These are phyloP conservation scores for Daldinia eschscholtzii DNA, from an alignment of 2,329 filamentous ascomycete species.

Conservation along the genomic window DNA sequence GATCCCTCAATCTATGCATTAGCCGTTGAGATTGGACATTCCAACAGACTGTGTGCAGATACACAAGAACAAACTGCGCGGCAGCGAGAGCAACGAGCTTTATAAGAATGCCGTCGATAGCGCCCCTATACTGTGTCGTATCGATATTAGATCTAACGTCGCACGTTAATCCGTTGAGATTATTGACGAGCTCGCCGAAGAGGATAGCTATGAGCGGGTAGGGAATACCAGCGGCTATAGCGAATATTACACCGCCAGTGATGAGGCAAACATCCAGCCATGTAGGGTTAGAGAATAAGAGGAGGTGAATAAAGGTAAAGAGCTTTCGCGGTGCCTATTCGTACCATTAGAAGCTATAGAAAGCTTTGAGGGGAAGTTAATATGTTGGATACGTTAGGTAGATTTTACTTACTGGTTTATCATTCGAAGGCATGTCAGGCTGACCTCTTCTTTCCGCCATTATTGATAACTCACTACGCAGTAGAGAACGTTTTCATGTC, in stretches of 20 bases:
- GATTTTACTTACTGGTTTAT: conserved; percentile 21
- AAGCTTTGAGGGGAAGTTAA: neutral
- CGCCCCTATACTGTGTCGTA: conserved; percentile 53
- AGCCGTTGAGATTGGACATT: conserved; percentile 73
- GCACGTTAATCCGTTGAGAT: conserved; percentile 63
- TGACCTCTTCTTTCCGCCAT: neutral
- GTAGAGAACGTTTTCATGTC: neutral
- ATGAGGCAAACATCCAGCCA: conserved; percentile 53
- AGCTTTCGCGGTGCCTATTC: conserved; percentile 26
- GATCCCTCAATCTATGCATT: conserved; percentile 71
- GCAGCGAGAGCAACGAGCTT: conserved; percentile 73
- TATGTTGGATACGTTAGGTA: neutral
- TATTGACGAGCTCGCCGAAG: conserved; percentile 67
- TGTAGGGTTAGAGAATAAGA: conserved; percentile 49
- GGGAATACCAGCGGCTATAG: conserved; percentile 65
- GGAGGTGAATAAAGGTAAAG: conserved; percentile 49
- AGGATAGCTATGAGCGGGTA: conserved; percentile 68
- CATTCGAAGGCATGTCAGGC: neutral
- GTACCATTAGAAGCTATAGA: conserved; percentile 1
- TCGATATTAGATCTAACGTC: conserved; percentile 44
- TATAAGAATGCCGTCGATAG: conserved; percentile 70
- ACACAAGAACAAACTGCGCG: conserved; percentile 73
- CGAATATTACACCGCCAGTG: conserved; percentile 56
- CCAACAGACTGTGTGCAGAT: conserved; percentile 74
- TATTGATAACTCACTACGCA: neutral